phyloP scores from a whole-genome alignment of 345 rosid genomes.

The Syzygium grande region DNA sequence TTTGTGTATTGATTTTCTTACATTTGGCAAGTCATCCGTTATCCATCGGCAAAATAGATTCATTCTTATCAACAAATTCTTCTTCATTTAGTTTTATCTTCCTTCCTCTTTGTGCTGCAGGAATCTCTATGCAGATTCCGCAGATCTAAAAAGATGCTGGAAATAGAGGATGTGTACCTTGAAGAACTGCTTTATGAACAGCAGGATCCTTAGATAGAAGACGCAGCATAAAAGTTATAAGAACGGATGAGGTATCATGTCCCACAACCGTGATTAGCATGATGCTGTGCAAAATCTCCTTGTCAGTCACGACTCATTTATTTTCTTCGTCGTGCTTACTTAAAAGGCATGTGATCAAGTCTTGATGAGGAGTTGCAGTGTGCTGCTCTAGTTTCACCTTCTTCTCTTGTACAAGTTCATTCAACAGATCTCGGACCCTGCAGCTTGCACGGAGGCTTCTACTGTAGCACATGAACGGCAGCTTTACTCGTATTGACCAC shows the following conservation, averaged over 20 bases:
- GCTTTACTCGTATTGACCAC: slow-evolving; percentile 11
- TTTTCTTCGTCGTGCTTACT: slow-evolving; percentile 7
- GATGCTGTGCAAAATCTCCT: slow-evolving; percentile 42
- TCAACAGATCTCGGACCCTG: slow-evolving; percentile 15
- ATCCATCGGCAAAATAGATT: not conserved
- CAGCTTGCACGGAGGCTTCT: slow-evolving; percentile 29
- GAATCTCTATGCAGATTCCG: not conserved
- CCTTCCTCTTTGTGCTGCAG: not conserved
- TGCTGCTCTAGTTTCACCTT: slow-evolving; percentile 18
- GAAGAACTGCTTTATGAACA: slow-evolving; percentile 32
- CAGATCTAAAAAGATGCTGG: not conserved
- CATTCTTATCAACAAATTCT: not conserved
- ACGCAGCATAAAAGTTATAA: slow-evolving; percentile 42
- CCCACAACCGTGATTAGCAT: slow-evolving; percentile 55
- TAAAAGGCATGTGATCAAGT: slow-evolving; percentile 39
- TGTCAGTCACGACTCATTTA: slow-evolving; percentile 16
- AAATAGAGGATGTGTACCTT: slow-evolving; percentile 14
- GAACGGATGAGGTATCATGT: slow-evolving; percentile 37
- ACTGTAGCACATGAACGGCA: slow-evolving; percentile 24
- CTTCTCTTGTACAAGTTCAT: slow-evolving; percentile 28
- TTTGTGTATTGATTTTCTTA: not conserved
- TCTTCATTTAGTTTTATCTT: not conserved
- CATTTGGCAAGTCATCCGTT: not conserved
- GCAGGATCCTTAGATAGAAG: slow-evolving; percentile 33
- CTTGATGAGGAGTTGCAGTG: slow-evolving; percentile 16